A percentile compares a stretch with the other conserved stretches of the same genome.
Evolutionary conservation across 306 rosid species (phyloP).

Genomic region (Corylus heterophylla): DNA sequence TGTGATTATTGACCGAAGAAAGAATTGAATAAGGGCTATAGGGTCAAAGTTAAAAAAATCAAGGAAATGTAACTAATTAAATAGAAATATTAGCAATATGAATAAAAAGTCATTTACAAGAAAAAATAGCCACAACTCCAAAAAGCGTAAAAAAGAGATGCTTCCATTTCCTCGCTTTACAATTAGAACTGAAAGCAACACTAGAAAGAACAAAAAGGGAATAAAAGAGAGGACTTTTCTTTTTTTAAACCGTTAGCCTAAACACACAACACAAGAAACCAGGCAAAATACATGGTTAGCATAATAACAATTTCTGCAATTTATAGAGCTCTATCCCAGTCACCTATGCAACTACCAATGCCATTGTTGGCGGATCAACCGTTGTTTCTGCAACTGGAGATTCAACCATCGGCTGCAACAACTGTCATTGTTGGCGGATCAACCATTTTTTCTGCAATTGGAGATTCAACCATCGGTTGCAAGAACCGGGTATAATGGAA

Average conservation of each 20-base stretch:
- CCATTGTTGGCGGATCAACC: background rate
- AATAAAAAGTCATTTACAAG: background rate
- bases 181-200: background rate
- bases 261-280: background rate
- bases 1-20: background rate
- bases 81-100: background rate
- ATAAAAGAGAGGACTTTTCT: background rate
- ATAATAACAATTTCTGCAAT: background rate
- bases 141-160: background rate
- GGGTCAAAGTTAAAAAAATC: background rate
- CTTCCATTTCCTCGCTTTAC: background rate
- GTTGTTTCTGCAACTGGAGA: conserved; percentile 17
- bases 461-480: conserved; percentile 31
- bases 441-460: conserved; percentile 25
- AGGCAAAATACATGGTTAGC: background rate
- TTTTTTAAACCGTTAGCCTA: background rate
- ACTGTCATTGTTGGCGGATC: conserved; percentile 12
- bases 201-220: background rate
- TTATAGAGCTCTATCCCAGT: background rate
- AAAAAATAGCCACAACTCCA: background rate
- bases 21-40: background rate
- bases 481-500: conserved; percentile 71
- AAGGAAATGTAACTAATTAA: background rate
- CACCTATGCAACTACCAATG: conserved; percentile 1
- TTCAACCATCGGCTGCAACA: conserved; percentile 31